phyloP scores from a whole-genome alignment of 225 moss, liverwort and hornwort genomes.

The Thuidium tamariscinum region DNA sequence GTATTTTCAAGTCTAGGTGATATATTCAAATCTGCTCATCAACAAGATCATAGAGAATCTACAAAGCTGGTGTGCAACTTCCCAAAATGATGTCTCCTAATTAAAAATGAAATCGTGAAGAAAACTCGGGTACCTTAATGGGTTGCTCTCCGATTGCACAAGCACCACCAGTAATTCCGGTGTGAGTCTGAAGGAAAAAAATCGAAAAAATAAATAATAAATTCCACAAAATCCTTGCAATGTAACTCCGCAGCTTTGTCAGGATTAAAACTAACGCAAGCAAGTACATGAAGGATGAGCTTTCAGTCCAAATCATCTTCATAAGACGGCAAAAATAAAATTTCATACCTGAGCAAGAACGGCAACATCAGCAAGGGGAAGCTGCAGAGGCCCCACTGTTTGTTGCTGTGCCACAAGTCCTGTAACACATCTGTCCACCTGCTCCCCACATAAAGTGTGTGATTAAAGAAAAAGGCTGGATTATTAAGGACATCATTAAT shows the following conservation, averaged over 20 bases:
- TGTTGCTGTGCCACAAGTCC: constrained; percentile 97
- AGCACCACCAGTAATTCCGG: constrained; percentile 89
- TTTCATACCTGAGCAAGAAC: constrained; percentile 68
- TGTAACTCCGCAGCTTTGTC: not conserved
- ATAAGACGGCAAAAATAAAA: not conserved
- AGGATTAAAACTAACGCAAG: not conserved
- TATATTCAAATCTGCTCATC: not conserved
- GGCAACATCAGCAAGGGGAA: constrained; percentile 84
- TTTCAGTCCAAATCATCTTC: not conserved
- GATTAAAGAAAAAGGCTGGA: not conserved
- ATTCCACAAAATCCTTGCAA: not conserved
- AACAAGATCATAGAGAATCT: not conserved
- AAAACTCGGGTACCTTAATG: constrained; percentile 43
- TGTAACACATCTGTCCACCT: constrained; percentile 98
- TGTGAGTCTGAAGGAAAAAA: constrained; percentile 48
- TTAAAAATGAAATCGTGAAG: not conserved
- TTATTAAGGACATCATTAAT: not conserved
- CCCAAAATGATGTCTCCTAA: not conserved
- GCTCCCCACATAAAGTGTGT: not conserved
- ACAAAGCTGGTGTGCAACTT: not conserved
- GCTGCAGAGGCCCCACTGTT: constrained; percentile 89
- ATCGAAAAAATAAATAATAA: not conserved
- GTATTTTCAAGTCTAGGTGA: not conserved
- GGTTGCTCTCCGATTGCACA: constrained; percentile 96
- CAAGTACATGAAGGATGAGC: not conserved